Conservation (phyloP, 257 asterid genomes). For the Primulina huaijiensis region DNA sequence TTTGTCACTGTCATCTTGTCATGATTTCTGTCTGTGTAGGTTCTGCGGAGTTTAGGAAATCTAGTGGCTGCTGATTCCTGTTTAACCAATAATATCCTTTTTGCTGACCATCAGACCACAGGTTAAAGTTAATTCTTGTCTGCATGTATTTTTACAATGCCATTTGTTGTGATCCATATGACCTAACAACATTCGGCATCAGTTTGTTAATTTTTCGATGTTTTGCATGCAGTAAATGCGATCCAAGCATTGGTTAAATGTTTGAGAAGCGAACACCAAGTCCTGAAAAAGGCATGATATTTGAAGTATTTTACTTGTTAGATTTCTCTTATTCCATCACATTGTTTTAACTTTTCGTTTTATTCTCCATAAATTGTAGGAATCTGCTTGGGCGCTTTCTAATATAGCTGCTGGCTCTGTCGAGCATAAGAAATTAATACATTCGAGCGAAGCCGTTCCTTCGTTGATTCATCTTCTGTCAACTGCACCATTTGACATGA, state of each 20-base stretch:
- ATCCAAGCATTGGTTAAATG: conserved; percentile 74
- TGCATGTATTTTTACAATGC: conserved; percentile 9
- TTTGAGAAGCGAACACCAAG: conserved; percentile 77
- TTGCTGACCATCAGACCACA: conserved; percentile 63
- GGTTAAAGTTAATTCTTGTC: conserved; percentile 42
- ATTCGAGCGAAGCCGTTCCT: conserved; percentile 69
- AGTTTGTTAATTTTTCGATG: conserved; percentile 14
- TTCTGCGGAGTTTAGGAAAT: conserved; percentile 88
- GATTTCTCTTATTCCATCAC: conserved; percentile 7
- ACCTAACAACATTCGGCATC: conserved; percentile 4
- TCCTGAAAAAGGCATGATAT: conserved; percentile 63
- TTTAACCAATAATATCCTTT: conserved; percentile 49
- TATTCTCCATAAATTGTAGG: conserved; percentile 39
- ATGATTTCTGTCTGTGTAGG: conserved; percentile 38
- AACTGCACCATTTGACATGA: conserved; percentile 80
- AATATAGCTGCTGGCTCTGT: conserved; percentile 83
- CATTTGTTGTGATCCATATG: not conserved
- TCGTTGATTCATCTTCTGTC: conserved; percentile 55
- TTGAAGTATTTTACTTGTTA: conserved; percentile 16
- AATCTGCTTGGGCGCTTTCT: conserved; percentile 94
- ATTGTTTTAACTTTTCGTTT: not conserved
- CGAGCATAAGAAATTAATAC: conserved; percentile 72
- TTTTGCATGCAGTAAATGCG: conserved; percentile 55
- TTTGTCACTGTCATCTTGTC: not conserved
- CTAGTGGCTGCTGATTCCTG: conserved; percentile 82